Evolutionary conservation across 352 stramenopile genomes (phyloP), one percentile per base, ranked within the genome.

Genomic region (Pythium inflatum): DNA sequence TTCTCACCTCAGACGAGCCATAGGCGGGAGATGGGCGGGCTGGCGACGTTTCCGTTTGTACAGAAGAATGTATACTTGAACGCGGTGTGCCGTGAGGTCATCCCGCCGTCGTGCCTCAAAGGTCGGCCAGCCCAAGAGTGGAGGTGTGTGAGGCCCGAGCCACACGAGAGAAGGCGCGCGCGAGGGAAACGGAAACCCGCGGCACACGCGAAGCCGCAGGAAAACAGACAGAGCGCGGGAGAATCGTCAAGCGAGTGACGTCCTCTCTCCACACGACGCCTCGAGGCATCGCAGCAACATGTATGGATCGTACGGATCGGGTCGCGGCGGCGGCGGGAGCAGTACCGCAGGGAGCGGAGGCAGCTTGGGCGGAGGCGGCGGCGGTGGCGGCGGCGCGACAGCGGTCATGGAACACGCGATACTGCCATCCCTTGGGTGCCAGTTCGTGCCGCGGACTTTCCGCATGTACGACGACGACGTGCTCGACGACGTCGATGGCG

Each of bases 391-490:
- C 43, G 73, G 72, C 40, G 57, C 63, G 27, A 67, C 60, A 13
- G 62, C 54, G 38, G 57, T 70, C 51, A 31, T 70, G 61, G 68
- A 74, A 40, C 30, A 46, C 59, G 46, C 13, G 4, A 16, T 43
- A 43, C 4, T 53, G 41, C 59, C 36, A 11, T 16, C 38, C n/a
- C 45, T 71, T 22, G 54, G 34, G 28, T 81, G 76, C 34, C 64
- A 75, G 40, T 92, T 91, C 56, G 83, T 93, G 24, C 62, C 80
- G 3, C 74, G 80, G 7, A 80, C 78, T 53, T 78, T 72, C 63
- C 53, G 63, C 66, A 53, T 55, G 43, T 54, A 83, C 85, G 68
- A 86, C 30, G 82, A 90, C 38, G 84, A 92, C 54, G 74, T 85
- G 61, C 56, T 88, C 43, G 75, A 75, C 51, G 80, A 82, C 55